phyloP scores from a whole-genome alignment of 352 stramenopile species.

The Pythium phragmiticola region DNA sequence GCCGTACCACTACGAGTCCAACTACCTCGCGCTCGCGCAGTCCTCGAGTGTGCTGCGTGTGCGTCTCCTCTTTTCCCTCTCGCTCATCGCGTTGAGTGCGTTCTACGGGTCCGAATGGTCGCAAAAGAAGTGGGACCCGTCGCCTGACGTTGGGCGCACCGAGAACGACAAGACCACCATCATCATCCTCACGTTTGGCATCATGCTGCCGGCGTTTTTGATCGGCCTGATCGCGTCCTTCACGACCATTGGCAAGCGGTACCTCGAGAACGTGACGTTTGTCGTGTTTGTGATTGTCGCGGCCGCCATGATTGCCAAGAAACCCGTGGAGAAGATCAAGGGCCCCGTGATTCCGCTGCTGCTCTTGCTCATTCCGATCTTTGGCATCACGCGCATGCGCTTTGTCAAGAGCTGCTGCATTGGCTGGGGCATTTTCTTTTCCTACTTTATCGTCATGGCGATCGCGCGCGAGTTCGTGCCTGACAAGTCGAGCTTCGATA shows the following conservation, averaged over 20 bases:
- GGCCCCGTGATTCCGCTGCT: conserved; percentile 71
- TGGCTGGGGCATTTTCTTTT: conserved; percentile 70
- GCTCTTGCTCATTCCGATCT: conserved; percentile 82
- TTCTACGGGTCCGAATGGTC: conserved; percentile 61
- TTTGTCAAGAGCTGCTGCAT: conserved; percentile 73
- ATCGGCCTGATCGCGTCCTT: conserved; percentile 57
- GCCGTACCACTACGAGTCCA: conserved; percentile 61
- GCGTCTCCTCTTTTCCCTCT: conserved; percentile 59
- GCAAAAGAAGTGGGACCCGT: conserved; percentile 40
- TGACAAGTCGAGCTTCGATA: conserved; percentile 45
- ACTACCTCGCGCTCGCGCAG: conserved; percentile 58
- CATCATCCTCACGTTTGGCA: conserved; percentile 54
- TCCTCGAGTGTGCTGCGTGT: conserved; percentile 50
- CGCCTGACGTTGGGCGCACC: conserved; percentile 33
- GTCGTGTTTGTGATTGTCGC: conserved; percentile 60
- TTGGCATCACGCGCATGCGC: conserved; percentile 82
- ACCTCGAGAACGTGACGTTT: conserved; percentile 67
- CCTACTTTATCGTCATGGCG: conserved; percentile 63
- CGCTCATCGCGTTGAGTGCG: conserved; percentile 46
- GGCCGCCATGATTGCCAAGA: conserved; percentile 74
- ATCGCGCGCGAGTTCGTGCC: conserved; percentile 41
- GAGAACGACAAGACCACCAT: conserved; percentile 43
- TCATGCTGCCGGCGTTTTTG: conserved; percentile 54
- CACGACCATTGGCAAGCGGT: conserved; percentile 40
- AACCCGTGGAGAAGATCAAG: conserved; percentile 65